Base-by-base conservation (phyloP, 176 grass and related monocot genomes). In the Olyra latifolia region DNA sequence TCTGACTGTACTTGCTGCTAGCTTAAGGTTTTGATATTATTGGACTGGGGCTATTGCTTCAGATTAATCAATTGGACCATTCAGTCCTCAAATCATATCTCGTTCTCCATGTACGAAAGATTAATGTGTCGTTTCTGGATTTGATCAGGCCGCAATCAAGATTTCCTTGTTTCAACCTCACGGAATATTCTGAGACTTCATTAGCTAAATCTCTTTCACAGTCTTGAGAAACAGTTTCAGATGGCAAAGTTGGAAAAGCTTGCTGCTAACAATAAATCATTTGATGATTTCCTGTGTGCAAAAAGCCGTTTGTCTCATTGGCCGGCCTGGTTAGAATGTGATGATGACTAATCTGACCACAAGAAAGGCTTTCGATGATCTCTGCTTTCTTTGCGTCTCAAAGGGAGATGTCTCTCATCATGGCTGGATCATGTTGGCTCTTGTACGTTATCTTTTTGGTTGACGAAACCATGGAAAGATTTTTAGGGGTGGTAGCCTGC, bases 341-440 rank as follows among this genome's bases (percentile, higher is more conserved):
- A 59, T 88, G 40, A 73, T 66, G 67, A 4, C 75, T 32, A 24
- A 66, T 71, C 39, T 66, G 60, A 69, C 68, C 42, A 40, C 35
- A 40, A 0, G 15, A 83, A 74, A 68, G 69, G 45, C 38, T 4
- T 20, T 15, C 57, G 11, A 14, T 62, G 29, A 47, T 49, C 0
- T 1, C 25, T 64, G 24, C 74, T 63, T 83, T 30, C 58, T 78
- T 88, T 59, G 68, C 59, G 48, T 83, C 47, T n/a, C 46, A 42
- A 88, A 88, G 86, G 20, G 28, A 49, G 50, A 23, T 52, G 22
- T 65, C 80, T 28, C 66, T 46, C 20, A 64, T 87, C 46, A 73
- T 72, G 7, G 16, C 65, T 20, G 44, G 55, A 70, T 87, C 48
- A 66, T 43, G 49, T 14, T 14, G 6, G 27, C 16, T 84, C 80